Percentiles rank a stretch among this genome's conserved stretches.
Conservation (phyloP, 2,329 filamentous ascomycete species). For the Diaporthe citrichinensis region DNA sequence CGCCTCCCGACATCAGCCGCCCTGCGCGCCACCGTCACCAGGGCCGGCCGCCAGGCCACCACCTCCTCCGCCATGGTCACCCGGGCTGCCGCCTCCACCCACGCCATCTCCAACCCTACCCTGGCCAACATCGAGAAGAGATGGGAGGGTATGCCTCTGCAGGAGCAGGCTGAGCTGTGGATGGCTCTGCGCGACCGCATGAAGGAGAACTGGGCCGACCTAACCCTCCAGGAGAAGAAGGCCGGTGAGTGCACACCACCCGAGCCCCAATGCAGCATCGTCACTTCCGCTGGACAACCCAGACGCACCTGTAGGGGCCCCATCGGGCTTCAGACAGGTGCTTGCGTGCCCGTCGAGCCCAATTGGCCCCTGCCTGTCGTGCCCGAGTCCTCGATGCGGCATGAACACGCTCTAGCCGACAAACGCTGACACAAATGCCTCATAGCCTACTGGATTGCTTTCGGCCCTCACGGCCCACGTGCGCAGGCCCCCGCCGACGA, state of each 20-base stretch:
- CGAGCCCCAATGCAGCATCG: background rate
- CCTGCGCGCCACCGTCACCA: conserved; percentile 62
- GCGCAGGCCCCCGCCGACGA: conserved; percentile 87
- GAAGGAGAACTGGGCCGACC: conserved; percentile 96
- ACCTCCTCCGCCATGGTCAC: conserved; percentile 57
- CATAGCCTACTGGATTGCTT: conserved; percentile 98
- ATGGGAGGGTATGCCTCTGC: conserved; percentile 97
- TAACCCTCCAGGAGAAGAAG: conserved; percentile 98
- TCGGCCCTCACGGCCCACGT: conserved; percentile 95
- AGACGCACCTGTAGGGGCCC: background rate
- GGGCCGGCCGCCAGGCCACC: conserved; percentile 55
- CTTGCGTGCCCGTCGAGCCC: background rate
- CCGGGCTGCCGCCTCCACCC: conserved; percentile 75
- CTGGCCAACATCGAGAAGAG: conserved; percentile 99
- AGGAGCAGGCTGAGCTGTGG: conserved; percentile 99
- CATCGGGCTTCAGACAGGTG: background rate
- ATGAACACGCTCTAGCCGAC: conserved; percentile 33
- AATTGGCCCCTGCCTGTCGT: conserved; percentile 42
- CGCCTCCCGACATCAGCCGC: conserved; percentile 67
- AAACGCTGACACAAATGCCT: conserved; percentile 56
- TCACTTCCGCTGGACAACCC: background rate
- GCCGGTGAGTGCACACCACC: conserved; percentile 79
- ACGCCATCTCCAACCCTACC: conserved; percentile 98
- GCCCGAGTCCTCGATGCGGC: conserved; percentile 42
- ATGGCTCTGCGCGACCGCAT: conserved; percentile 98